Evolutionary conservation across 306 rosid species (phyloP).

Genomic region (Prunus dulcis): DNA sequence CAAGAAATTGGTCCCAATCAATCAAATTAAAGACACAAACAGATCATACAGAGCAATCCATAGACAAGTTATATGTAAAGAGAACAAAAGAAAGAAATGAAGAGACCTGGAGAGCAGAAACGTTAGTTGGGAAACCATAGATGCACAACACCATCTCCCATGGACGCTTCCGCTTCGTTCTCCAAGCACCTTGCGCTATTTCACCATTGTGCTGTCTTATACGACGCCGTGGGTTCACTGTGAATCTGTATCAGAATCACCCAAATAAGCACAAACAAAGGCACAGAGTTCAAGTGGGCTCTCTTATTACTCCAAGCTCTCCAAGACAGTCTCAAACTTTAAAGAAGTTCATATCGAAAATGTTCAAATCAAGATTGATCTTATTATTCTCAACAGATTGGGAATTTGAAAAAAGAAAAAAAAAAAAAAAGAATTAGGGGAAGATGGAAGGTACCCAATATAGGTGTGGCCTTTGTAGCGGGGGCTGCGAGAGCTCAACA

Average conservation of each 20-base stretch:
- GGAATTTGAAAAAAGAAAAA: not conserved
- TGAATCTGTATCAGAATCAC: constrained; percentile 47
- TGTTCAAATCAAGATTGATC: not conserved
- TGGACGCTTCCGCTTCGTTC: constrained; percentile 23
- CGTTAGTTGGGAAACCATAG: too few species aligned
- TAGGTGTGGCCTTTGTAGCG: too few species aligned
- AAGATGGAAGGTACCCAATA: constrained; percentile 50
- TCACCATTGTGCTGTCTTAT: constrained; percentile 95
- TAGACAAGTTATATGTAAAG: not conserved
- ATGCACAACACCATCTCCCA: too few species aligned
- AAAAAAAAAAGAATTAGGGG: not conserved
- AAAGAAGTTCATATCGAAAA: not conserved
- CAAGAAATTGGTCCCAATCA: not conserved
- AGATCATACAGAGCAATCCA: too few species aligned
- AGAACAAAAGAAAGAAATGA: not conserved
- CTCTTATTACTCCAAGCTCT: too few species aligned
- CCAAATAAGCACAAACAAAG: not conserved
- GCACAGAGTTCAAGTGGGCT: too few species aligned
- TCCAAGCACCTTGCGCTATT: constrained; percentile 72
- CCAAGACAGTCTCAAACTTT: not conserved
- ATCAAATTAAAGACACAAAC: not conserved
- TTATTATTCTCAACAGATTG: not conserved
- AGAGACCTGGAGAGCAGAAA: constrained; percentile 58
- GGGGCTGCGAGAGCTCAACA: too few species aligned
- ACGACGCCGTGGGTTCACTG: constrained; percentile 80